phyloP scores from a whole-genome alignment of 208 protist species.

The Leishmania aethiopica region DNA sequence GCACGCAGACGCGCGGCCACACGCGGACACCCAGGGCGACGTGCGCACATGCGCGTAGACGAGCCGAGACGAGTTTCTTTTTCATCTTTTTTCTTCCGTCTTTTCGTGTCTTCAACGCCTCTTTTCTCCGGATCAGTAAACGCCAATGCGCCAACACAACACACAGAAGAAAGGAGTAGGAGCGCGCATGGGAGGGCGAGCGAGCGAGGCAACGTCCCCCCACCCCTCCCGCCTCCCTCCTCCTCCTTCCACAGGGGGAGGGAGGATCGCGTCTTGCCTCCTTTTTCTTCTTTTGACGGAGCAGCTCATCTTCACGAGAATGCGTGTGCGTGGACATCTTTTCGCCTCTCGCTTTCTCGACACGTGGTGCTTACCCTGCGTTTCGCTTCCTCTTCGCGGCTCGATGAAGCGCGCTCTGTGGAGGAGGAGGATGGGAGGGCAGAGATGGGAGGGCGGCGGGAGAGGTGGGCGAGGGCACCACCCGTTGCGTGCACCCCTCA shows the following conservation, averaged over 20 bases:
- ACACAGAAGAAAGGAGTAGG: too few species aligned
- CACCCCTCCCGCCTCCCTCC: neutral
- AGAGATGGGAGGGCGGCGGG: neutral
- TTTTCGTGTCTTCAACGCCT: neutral
- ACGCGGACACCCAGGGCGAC: neutral
- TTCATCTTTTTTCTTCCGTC: neutral
- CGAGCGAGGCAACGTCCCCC: neutral
- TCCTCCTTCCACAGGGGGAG: neutral
- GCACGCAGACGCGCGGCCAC: neutral
- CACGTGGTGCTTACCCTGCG: neutral
- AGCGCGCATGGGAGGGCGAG: too few species aligned
- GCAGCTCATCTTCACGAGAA: neutral
- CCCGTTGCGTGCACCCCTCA: neutral
- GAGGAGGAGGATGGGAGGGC: neutral
- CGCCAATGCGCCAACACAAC: too few species aligned
- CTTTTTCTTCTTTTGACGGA: too few species aligned
- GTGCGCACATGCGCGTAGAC: neutral
- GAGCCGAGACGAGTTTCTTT: neutral
- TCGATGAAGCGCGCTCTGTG: neutral
- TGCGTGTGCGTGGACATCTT: neutral
- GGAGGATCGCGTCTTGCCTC: neutral
- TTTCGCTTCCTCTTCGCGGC: slow-evolving; percentile 14
- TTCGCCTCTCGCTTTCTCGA: neutral
- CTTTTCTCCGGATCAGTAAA: too few species aligned
- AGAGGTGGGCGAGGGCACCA: neutral